Base-by-base conservation (phyloP, 371 early-diverging fungal species). In the Nematocida minor region DNA sequence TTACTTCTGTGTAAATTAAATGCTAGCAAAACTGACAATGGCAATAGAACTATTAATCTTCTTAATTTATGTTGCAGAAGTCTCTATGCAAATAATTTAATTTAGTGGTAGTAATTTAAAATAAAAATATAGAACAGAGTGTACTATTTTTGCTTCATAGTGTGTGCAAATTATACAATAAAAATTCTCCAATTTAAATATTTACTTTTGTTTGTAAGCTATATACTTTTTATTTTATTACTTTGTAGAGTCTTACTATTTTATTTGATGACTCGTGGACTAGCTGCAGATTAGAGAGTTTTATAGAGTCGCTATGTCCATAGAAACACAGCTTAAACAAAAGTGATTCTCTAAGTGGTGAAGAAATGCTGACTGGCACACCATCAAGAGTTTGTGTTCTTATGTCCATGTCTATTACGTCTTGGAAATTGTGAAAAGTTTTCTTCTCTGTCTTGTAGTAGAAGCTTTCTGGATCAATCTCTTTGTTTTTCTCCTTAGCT, bases 311-410 rank as follows among this genome's bases (percentile, higher is more conserved):
- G 25, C 18, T 14, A 53, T 74, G 36, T 20, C 29, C 7, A 47
- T 40, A 60, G 27, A 40, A 74, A 2, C 54, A 20, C 20, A 53
- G 48, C 34, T 74, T 62, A 64, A 63, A 74, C 4, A 74, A 44
- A 44, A 74, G 55, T 55, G 77, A 74, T n/a, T 74, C 31, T 53
- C 51, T 64, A 4, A 74, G 31, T 18, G 42, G 11, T 2, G 66
- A 51, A 25, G 77, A 63, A 22, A 64, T 31, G 22, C 47, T 20
- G 18, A 60, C 29, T 14, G 67, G 51, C 6, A 11, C 9, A 22
- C 42, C 53, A 0, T 20, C 42, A 14, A 51, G 11, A 0, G 57
- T 51, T 22, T 67, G 29, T 1, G 20, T 31, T n/a, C 4, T 2
- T 14, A 36, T 42, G 51, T 48, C 36, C 4, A 67, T 11, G 34